Evolutionary conservation across 148 eudicot species (phyloP), one percentile per base, ranked within the genome.

Genomic region (Persicaria tinctoria): DNA sequence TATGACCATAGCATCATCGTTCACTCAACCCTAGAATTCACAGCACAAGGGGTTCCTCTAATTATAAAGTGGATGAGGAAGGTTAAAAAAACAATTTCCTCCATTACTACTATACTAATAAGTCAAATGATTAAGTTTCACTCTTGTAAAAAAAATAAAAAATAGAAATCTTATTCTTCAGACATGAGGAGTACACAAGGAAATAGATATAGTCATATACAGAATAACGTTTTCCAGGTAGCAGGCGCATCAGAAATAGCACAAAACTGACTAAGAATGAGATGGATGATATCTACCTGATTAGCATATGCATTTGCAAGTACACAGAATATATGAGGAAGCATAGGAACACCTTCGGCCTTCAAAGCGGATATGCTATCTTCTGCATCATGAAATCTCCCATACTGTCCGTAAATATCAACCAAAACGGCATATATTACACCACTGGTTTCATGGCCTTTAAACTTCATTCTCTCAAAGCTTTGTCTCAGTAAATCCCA

Each of bases 221-320:
- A 27, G 38, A 62, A 11, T 23, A 8, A 32, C 3, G 27, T 14
- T 23, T 62, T 62, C 14, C 14, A 32, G 68, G 45, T n/a, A 54
- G 46, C 13, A 12, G 16, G 60, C 55, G n/a, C 38, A 77, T 23
- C 5, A 16, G n/a, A 47, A 49, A 13, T 59, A 38, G 49, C 13
- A 46, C 0, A 41, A 66, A 41, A 66, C 20, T 6, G 71, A 47
- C 8, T 46, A 51, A 12, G 44, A 4, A 72, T 48, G 64, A 17
- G 50, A 60, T 60, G 64, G 51, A 44, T 13, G 4, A 46, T 72
- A 49, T 51, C 47, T 73, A 91, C 98, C 93, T 87, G 97, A 79
- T 91, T 93, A 56, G 98, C 98, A 84, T 85, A 94, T 51, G 97
- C 97, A 85, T 94, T 90, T 78, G 98, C 98, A 66, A 91, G 81